phyloP scores from a whole-genome alignment of 2,329 filamentous ascomycete genomes.

The Ceratocystis papillata region DNA sequence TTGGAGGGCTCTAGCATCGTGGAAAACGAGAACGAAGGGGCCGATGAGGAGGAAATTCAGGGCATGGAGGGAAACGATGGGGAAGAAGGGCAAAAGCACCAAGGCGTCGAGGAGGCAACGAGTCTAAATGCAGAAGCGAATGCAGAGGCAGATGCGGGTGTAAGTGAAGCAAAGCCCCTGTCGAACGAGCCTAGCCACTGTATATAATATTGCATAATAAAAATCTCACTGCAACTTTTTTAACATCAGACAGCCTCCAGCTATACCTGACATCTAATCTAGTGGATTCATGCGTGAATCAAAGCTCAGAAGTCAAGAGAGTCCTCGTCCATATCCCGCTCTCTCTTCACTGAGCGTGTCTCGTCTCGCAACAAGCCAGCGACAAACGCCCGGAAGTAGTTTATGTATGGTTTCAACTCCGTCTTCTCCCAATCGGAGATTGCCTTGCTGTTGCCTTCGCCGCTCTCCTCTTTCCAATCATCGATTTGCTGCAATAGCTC shows the following conservation, averaged over 20 bases:
- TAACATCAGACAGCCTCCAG: background rate
- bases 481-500: conserved; percentile 77
- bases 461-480: conserved; percentile 49
- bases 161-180: conserved; percentile 8
- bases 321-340: conserved; percentile 40
- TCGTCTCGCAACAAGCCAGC: conserved; percentile 67
- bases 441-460: conserved; percentile 29
- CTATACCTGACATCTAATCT: background rate
- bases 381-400: conserved; percentile 78
- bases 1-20: conserved; percentile 24
- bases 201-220: background rate
- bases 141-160: background rate
- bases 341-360: conserved; percentile 45
- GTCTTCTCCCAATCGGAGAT: conserved; percentile 94
- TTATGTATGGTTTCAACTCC: conserved; percentile 81
- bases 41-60: conserved; percentile 27
- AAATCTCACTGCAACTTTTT: background rate
- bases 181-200: conserved; percentile 3
- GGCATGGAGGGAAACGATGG: conserved; percentile 15
- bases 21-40: conserved; percentile 29
- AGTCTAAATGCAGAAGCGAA: conserved; percentile 20
- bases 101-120: conserved; percentile 17
- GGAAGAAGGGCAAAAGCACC: conserved; percentile 17
- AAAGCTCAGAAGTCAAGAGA: conserved; percentile 42
- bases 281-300: background rate